phyloP scores from a whole-genome alignment of 139 green algal species.

The Zygnema cylindricum region DNA sequence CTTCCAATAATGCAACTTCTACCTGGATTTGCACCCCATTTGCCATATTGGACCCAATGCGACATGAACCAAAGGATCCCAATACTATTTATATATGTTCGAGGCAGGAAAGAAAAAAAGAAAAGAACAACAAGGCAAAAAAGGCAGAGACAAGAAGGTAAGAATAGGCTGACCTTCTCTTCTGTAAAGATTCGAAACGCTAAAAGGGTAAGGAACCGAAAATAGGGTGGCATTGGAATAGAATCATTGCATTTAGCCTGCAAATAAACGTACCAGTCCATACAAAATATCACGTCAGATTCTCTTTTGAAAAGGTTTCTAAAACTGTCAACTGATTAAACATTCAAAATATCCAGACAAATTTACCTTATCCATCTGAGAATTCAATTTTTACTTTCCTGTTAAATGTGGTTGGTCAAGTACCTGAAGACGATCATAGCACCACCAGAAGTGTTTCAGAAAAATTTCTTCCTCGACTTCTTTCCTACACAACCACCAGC shows the following conservation, averaged over 20 bases:
- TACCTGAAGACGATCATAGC: conserved; percentile 53
- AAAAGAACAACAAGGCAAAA: neutral
- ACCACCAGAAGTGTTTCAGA: conserved; percentile 71
- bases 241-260: conserved; percentile 1
- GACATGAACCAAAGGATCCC: no score
- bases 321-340: no score
- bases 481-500: conserved; percentile 44
- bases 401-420: no score
- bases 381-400: no score
- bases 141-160: neutral
- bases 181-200: conserved; percentile 68
- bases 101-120: neutral
- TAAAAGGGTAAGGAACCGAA: conserved; percentile 94
- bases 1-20: conserved; percentile 91
- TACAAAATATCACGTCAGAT: no score
- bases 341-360: no score
- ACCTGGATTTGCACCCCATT: conserved; percentile 59
- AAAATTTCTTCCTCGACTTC: conserved; percentile 67
- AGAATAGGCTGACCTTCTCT: conserved; percentile 27
- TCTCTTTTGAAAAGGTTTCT: no score
- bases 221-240: conserved; percentile 89
- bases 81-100: no score
- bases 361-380: no score
- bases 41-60: no score
- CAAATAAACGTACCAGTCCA: no score